phyloP scores from a whole-genome alignment of 148 eudicot species.

The Linanthus parryae region DNA sequence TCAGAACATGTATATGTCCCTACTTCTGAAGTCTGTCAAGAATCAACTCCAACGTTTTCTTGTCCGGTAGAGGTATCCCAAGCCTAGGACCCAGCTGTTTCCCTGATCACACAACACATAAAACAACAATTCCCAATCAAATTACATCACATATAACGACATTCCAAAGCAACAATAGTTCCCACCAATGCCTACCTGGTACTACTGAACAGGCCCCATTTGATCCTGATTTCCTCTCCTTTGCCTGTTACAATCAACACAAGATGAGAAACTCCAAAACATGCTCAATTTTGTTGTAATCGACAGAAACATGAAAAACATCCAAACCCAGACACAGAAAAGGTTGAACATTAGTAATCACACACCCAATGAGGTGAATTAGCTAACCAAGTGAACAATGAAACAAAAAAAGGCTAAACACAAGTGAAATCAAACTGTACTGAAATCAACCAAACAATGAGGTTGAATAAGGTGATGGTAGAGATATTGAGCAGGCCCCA shows the following conservation, averaged over 20 bases:
- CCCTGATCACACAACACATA: conserved; percentile 27
- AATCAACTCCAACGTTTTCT: conserved; percentile 68
- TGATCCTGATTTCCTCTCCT: conserved; percentile 23
- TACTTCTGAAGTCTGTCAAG: conserved; percentile 95
- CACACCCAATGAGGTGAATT: no score
- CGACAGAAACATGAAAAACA: no score
- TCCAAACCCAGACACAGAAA: conserved; percentile 8
- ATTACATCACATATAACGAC: not conserved
- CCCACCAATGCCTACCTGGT: no score
- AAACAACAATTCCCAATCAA: conserved; percentile 12
- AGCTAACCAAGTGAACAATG: no score
- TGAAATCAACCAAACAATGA: no score
- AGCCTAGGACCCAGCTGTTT: conserved; percentile 24
- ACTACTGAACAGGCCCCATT: conserved; percentile 32
- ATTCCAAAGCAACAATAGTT: no score
- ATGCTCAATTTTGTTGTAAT: not conserved
- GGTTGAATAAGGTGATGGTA: no score
- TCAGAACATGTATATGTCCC: conserved; percentile 8
- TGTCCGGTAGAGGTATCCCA: conserved; percentile 58
- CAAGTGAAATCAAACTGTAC: no score
- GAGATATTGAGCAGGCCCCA: no score
- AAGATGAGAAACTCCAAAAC: conserved; percentile 11
- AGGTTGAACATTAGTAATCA: no score
- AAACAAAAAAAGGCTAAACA: no score
- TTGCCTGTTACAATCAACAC: conserved; percentile 37